A percentile compares a stretch with the other conserved stretches of the same genome.
Conservation (phyloP, 805 yeast genomes). For the Candida schatavii region DNA sequence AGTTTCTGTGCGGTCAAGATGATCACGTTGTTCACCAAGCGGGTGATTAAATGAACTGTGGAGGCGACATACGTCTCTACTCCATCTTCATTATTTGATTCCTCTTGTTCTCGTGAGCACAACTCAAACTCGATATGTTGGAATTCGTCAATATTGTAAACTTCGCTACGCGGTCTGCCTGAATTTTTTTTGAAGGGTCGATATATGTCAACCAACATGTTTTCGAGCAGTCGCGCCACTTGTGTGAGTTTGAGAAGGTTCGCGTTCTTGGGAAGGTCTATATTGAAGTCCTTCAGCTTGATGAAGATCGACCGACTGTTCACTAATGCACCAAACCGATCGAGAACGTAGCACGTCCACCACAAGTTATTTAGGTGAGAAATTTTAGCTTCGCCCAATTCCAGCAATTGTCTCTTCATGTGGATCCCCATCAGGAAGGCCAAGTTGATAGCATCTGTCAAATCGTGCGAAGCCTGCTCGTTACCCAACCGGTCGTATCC, state of each 20-base stretch:
- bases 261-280: slow-evolving; percentile 26
- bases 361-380: slow-evolving; percentile 25
- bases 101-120: slow-evolving; percentile 18
- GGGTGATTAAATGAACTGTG: slow-evolving; percentile 22
- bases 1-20: slow-evolving; percentile 26
- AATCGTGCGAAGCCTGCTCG: slow-evolving; percentile 30
- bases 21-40: slow-evolving; percentile 26
- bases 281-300: slow-evolving; percentile 29
- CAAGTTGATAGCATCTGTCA: slow-evolving; percentile 26
- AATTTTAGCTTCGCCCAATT: slow-evolving; percentile 8
- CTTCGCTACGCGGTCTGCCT: slow-evolving; percentile 9
- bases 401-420: slow-evolving; percentile 17
- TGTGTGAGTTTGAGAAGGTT: slow-evolving; percentile 25
- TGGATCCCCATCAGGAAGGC: slow-evolving; percentile 25
- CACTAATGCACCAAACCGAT: slow-evolving; percentile 28
- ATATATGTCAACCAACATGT: slow-evolving; percentile 20
- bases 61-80: slow-evolving; percentile 13
- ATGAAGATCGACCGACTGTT: slow-evolving; percentile 27
- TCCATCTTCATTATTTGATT: neutral
- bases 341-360: slow-evolving; percentile 34
- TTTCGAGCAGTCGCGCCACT: slow-evolving; percentile 24
- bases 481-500: slow-evolving; percentile 24
- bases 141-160: slow-evolving; percentile 25
- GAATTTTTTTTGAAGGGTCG: slow-evolving; percentile 20
- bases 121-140: slow-evolving; percentile 23